Evolutionary conservation across 345 rosid genomes (phyloP).

Genomic region (Ceriops tagal): DNA sequence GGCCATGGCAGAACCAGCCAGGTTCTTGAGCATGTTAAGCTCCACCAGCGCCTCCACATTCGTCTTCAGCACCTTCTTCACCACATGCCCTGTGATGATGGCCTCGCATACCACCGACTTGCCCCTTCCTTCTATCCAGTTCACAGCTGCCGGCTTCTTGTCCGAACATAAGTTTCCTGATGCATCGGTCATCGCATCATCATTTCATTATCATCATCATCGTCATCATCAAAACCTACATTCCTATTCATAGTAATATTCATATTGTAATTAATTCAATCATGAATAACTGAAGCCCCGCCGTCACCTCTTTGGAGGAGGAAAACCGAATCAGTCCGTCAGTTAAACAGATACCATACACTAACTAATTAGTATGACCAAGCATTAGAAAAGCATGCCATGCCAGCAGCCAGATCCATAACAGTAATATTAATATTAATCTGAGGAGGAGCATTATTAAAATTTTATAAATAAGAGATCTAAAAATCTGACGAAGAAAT

Average conservation of each 20-base stretch:
- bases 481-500: background rate
- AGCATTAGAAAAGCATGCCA: background rate
- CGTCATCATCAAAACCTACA: too few relatives aligned
- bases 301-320: too few relatives aligned
- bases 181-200: too few relatives aligned
- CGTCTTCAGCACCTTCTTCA: constrained; percentile 38
- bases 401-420: too few relatives aligned
- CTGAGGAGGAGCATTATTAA: too few relatives aligned
- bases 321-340: too few relatives aligned
- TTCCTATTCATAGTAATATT: too few relatives aligned
- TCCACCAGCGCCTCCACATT: constrained; percentile 32
- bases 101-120: constrained; percentile 36
- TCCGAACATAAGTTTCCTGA: constrained; percentile 33
- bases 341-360: too few relatives aligned
- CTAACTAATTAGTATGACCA: background rate
- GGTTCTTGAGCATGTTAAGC: constrained; percentile 48
- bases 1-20: constrained; percentile 46
- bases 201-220: too few relatives aligned
- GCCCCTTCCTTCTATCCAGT: constrained; percentile 46
- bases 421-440: too few relatives aligned
- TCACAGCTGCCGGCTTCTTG: constrained; percentile 36
- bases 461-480: too few relatives aligned
- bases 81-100: constrained; percentile 27
- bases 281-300: background rate
- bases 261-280: background rate